Base-by-base conservation (phyloP, 148 eudicot genomes). In the Arbutus unedo region DNA sequence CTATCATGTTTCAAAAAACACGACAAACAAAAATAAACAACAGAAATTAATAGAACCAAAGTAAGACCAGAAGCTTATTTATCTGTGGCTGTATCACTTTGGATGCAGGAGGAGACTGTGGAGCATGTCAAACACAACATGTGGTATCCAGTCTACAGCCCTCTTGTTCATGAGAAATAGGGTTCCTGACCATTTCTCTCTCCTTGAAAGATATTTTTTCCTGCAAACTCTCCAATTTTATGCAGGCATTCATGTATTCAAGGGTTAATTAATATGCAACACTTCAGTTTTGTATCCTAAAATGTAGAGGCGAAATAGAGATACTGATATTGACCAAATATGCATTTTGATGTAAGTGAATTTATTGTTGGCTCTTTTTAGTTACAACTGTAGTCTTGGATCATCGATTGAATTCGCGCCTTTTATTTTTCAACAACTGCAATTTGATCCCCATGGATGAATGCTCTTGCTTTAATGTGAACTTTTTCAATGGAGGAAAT, bases 71-170 rank as follows among this genome's bases (percentile, higher is more conserved):
- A 25, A 41, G 25, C 71, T 47, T 66, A n/a, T 8, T 23, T 44
- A 62, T 83, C 9, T 31, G 15, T 21, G 14, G 53, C 13, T 67
- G 76, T 41, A 2, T 53, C 4, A 43, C 77, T 51, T 79, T n/a
- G 56, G 57, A 77, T 88, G 91, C 98, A 96, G 98, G 97, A 90
- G 60, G 94, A 93, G 82, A 90, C 84, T 0, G 81, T 91, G 81
- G 86, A 89, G 76, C 90, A 92, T 85, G 96, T 96, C 47, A 94
- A 87, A 80, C 77, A 79, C 64, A 92, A 81, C 89, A 96, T 94
- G 99, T 96, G 99, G 99, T 94, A 85, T 83, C 99, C 98, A 47
- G 31, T 92, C 21, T 96, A 96, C 90, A 88, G 88, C 83, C 98
- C 98, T 81, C 99, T 96, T 81, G 97, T 96, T 74, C 99, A 93